Evolutionary conservation across 345 rosid genomes (phyloP).

Genomic region (Iberis pinnata): DNA sequence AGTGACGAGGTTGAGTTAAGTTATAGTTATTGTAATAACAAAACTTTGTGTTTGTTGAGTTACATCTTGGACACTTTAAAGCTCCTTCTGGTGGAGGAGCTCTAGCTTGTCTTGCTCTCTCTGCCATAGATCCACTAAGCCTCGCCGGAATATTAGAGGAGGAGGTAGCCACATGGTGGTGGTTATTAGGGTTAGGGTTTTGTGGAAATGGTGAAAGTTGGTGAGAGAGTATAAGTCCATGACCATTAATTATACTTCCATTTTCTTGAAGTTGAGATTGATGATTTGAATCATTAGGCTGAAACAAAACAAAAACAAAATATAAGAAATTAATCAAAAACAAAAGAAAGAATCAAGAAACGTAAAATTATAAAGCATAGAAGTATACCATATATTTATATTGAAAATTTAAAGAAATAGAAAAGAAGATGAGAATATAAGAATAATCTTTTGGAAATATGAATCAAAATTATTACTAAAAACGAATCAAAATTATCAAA

Average conservation of each 20-base stretch:
- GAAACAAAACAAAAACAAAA: not conserved
- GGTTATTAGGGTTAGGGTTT: constrained; percentile 30
- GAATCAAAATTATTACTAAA: constrained; percentile 13
- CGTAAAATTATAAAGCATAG: not conserved
- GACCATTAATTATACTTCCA: constrained; percentile 30
- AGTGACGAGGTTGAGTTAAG: constrained; percentile 75
- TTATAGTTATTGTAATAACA: constrained; percentile 82
- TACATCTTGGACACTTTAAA: constrained; percentile 71
- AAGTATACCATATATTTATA: constrained; percentile 24
- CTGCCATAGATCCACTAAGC: constrained; percentile 58
- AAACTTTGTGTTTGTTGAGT: constrained; percentile 69
- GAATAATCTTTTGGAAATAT: constrained; percentile 49
- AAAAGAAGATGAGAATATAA: constrained; percentile 42
- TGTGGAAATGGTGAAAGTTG: constrained; percentile 45
- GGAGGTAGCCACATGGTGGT: constrained; percentile 26
- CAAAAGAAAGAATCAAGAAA: constrained; percentile 2
- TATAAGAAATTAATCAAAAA: constrained; percentile 12
- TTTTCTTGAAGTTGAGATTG: constrained; percentile 25
- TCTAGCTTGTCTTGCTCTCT: constrained; percentile 62
- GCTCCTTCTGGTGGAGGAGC: constrained; percentile 49
- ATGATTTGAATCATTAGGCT: constrained; percentile 38
- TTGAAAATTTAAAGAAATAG: constrained; percentile 32
- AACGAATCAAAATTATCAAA: constrained; percentile 8
- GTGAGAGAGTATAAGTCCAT: constrained; percentile 24
- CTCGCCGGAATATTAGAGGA: constrained; percentile 26